These are phyloP conservation scores for Pythium sp. DNA, from an alignment of 352 stramenopile species.

Conservation along the genomic window DNA sequence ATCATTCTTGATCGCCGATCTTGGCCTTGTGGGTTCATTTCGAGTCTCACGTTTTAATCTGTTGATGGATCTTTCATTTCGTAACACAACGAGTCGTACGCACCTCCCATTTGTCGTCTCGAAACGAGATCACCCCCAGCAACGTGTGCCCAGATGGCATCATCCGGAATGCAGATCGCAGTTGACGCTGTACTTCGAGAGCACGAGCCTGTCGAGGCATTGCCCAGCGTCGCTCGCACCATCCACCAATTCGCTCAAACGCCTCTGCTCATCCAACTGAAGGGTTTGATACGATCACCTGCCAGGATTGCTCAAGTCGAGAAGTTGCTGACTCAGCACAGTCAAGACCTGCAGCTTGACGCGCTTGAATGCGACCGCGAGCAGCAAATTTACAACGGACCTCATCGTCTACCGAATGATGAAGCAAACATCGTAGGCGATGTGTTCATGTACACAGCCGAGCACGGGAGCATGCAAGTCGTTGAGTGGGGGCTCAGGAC, in stretches of 20 bases:
- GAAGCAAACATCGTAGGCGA: no score
- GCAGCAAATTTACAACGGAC: no score
- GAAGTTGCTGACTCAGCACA: not conserved
- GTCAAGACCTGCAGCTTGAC: not conserved
- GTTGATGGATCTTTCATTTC: no score
- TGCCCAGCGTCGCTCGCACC: not conserved
- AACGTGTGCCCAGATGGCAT: no score
- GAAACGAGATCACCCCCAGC: no score
- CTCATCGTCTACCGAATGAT: no score
- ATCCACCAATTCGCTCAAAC: not conserved
- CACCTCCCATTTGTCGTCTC: no score
- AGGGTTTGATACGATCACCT: not conserved
- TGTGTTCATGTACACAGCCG: no score
- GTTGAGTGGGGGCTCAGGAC: not conserved
- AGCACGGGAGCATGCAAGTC: not conserved
- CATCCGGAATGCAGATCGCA: not conserved
- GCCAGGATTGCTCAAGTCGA: not conserved
- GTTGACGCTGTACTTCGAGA: not conserved
- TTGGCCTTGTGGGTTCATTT: no score
- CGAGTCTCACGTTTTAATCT: no score
- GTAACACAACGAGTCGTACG: no score
- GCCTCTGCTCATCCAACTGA: not conserved
- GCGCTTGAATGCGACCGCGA: not conserved
- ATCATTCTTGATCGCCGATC: no score
- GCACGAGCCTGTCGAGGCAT: not conserved